Base-by-base conservation (phyloP, 2,329 filamentous ascomycete species). In the Colletotrichum sp. region DNA sequence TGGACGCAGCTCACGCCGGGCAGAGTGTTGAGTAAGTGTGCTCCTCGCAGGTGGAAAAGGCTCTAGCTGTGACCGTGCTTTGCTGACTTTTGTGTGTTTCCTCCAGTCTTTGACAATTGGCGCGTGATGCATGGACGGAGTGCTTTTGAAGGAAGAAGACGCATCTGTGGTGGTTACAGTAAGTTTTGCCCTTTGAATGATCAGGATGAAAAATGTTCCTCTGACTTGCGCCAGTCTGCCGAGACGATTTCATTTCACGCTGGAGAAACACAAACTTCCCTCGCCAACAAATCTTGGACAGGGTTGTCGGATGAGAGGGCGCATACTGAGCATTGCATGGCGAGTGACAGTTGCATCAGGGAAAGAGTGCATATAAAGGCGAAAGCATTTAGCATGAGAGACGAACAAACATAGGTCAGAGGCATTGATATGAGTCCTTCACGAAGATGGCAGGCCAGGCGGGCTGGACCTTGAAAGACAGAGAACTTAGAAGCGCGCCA, bases 41-140 rank as follows among this genome's bases (percentile, higher is more conserved):
- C 0, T n/a, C 28, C 30, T 0, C 28, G 4, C 28, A 63, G 30
- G 30, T 13, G 30, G 16, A 12, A 32, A 21, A 26, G 12, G 21
- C 24, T 34, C 18, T 12, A 61, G 18, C 18, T 59, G 24, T 28
- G n/a, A 18, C 4, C 48, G 26, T 8, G n/a, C 39, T 57, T 24
- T 72, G 32, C 77, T 84, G n/a, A 81, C 61, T 26, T 36, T 24
- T 16, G 16, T 16, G 16, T 5, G 10, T 52, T 52, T 21, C 16
- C 8, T n/a, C 10, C 48, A 95, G 94, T 99, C 63, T 98, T 99
- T 83, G 95, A 99, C 83, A 99, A 99, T 82, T 98, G 96, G 96
- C 91, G 97, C 75, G 94, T 98, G 39, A 86, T 99, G 79, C 97
- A 99, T 84, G 97, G 96, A 2, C 89, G 97, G 79, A 93, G 93